phyloP scores from a whole-genome alignment of 371 early-diverging fungal genomes.

The Circinella minor region DNA sequence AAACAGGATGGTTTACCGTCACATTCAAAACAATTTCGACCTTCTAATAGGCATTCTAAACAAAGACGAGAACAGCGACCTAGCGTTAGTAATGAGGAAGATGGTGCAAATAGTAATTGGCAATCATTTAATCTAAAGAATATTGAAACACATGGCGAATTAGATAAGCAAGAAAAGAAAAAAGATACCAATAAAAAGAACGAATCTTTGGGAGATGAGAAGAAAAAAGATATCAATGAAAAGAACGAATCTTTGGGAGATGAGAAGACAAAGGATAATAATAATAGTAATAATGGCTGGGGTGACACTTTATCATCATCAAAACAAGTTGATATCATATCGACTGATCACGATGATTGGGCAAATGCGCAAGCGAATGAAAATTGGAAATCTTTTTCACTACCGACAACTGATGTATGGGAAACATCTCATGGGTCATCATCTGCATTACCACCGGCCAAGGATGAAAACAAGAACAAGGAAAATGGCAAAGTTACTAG shows the following conservation, averaged over 20 bases:
- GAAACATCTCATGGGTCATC: background rate
- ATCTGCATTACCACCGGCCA: background rate
- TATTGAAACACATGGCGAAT: background rate
- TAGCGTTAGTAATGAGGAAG: background rate
- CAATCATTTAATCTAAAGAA: background rate
- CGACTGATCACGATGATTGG: background rate
- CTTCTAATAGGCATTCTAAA: background rate
- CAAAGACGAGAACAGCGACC: background rate
- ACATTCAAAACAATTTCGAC: background rate
- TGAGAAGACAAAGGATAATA: too few relatives aligned
- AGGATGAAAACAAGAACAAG: background rate
- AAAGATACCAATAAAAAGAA: background rate
- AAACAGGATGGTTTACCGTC: background rate
- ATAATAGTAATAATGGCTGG: too few relatives aligned
- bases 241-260: too few relatives aligned
- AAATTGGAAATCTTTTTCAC: background rate
- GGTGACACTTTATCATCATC: background rate
- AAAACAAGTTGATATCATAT: background rate
- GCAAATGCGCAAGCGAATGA: background rate
- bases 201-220: background rate
- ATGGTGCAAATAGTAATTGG: slow-evolving; percentile 10
- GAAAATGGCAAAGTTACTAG: background rate
- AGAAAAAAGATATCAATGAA: too few relatives aligned
- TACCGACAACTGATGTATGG: background rate
- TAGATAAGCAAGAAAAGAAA: background rate